These are phyloP conservation scores for Plasmodium inui DNA, from an alignment of 169 alveolate genomes.

Conservation along the genomic window DNA sequence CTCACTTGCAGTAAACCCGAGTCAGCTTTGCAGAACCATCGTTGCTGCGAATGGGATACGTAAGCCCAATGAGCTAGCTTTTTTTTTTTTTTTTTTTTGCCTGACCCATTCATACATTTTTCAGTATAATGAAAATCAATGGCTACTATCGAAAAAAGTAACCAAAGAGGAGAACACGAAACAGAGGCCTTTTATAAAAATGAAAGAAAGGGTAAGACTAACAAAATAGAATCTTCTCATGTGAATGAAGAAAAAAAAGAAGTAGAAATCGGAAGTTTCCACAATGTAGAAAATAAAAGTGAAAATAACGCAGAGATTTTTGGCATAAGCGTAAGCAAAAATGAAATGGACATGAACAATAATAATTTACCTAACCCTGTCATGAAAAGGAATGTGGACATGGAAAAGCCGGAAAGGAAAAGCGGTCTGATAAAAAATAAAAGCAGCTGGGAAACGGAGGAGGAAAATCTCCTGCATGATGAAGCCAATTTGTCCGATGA, in stretches of 20 bases:
- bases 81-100: conserved; percentile 12
- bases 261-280: conserved; percentile 10
- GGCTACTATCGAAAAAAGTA: conserved; percentile 65
- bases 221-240: neutral
- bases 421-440: conserved; percentile 19
- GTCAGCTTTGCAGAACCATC: neutral
- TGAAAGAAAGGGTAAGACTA: conserved; percentile 11
- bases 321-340: conserved; percentile 3
- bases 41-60: neutral
- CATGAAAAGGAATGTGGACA: conserved; percentile 15
- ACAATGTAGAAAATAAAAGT: conserved; percentile 23
- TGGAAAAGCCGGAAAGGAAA: conserved; percentile 11
- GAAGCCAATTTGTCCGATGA: conserved; percentile 43
- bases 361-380: neutral
- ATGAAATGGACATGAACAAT: conserved; percentile 16
- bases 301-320: conserved; percentile 3
- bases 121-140: conserved; percentile 54
- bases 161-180: conserved; percentile 23
- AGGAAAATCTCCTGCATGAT: conserved; percentile 46
- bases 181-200: conserved; percentile 22
- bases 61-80: neutral
- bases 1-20: neutral
- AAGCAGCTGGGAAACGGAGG: conserved; percentile 44
- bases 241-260: conserved; percentile 24
- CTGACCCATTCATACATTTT: neutral